Evolutionary conservation across 805 yeast species (phyloP).

Genomic region (Wickerhamiella qilinensis): DNA sequence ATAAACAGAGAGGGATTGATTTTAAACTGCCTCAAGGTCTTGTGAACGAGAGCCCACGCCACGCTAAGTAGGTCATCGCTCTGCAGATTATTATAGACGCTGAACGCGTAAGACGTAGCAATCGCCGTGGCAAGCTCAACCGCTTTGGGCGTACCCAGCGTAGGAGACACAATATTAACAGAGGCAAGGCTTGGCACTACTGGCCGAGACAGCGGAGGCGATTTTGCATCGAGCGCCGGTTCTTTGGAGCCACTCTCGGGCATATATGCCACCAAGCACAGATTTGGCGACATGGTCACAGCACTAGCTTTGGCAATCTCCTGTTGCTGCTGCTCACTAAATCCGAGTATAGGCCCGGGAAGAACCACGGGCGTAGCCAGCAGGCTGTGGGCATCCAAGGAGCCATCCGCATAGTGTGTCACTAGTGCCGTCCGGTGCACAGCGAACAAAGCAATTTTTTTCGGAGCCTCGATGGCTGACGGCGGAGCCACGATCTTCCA

Average conservation of each 20-base stretch:
- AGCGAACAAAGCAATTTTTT: background rate
- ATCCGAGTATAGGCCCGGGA: conserved; percentile 2
- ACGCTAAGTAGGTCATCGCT: conserved; percentile 56
- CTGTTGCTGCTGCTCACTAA: background rate
- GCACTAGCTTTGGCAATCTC: conserved; percentile 5
- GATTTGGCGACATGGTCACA: conserved; percentile 22
- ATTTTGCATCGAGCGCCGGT: too few species aligned
- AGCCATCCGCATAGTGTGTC: conserved; percentile 8
- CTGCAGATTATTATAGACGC: conserved; percentile 50
- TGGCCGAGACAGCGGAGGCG: too few species aligned
- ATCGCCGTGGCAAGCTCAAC: conserved; percentile 33
- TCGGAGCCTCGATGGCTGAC: background rate
- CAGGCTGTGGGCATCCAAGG: conserved; percentile 15
- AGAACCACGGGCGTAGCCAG: conserved; percentile 5
- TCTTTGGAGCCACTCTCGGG: too few species aligned
- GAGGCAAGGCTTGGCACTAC: conserved; percentile 10
- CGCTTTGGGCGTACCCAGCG: conserved; percentile 2
- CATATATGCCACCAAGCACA: conserved; percentile 16
- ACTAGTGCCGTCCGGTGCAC: conserved; percentile 11
- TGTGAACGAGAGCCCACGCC: conserved; percentile 31
- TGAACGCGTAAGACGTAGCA: conserved; percentile 50
- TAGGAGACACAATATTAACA: conserved; percentile 6
- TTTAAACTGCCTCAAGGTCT: conserved; percentile 13
- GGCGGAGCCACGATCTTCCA: conserved; percentile 2
- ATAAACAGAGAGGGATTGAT: conserved; percentile 21